Evolutionary conservation across 768 basidiomycete genomes (phyloP), one percentile per base, ranked within the genome.

Genomic region (Suillus plorans): DNA sequence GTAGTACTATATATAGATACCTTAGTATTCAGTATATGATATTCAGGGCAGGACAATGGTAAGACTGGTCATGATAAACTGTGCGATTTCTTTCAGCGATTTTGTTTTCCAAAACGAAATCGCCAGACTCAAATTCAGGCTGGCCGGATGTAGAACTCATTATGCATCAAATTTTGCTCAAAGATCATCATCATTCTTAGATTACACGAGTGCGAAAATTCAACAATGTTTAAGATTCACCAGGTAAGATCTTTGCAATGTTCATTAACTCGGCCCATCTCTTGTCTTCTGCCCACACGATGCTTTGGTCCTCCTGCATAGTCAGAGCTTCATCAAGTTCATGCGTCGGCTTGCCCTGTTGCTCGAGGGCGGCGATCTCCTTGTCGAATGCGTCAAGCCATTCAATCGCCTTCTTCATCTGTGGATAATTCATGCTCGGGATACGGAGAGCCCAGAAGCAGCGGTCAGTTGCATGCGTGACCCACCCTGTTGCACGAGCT

Each of bases 381-480:
- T 77, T 70, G 20, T 79, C 76, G 39, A 92, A 74, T 8, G 77
- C 78, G 49, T 82, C 74, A 18, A 91, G 71, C 89, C 89, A 93
- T 3, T 69, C 75, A 45, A 81, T 78, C 0, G 89, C 87, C 16
- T 85, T 70, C 0, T 72, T 70, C 9, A 79, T 72, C 67, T 92
- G 84, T 5, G 80, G 69, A 0, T 75, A 64, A 4, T 78, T 75
- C 63, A 93, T 72, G n/a, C 69, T 72, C 5, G 87, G 84, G 1
- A 80, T 65, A 6, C 86, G 81, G 18, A 91, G 76, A 2, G 87
- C 81, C 86, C 90, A 92, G 18, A 92, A 60, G 34, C 77, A 65
- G 7, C 87, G 80, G 68, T 93, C 92, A 9, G 84, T 84, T 6
- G 78, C 89, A 68, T 93, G 91, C 0, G 89, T 91, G 7, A 92